Conservation (phyloP, 192 early-diverging fungal species). For the Coemansia sp. region DNA sequence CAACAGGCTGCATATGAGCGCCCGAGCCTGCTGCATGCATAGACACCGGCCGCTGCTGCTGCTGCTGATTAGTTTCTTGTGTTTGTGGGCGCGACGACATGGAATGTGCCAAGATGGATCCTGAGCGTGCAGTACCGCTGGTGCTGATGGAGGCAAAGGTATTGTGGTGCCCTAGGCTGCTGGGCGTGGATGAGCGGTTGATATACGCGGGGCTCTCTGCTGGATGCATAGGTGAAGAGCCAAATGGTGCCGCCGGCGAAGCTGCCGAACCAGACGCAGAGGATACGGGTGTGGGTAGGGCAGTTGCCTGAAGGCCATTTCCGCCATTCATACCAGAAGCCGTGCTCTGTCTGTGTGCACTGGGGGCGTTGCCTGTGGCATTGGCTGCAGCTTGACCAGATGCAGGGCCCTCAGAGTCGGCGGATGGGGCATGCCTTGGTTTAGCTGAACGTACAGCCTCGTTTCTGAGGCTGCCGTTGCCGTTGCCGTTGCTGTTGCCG, state of each 20-base stretch:
- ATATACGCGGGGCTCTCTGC: no score
- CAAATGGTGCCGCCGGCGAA: no score
- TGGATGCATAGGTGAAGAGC: conserved; percentile 5
- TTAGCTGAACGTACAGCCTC: no score
- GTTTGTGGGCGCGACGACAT: conserved; percentile 17
- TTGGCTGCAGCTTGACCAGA: no score
- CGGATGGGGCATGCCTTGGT: no score
- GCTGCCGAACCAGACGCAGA: background rate
- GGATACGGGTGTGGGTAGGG: no score
- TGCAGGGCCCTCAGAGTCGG: no score
- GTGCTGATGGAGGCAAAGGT: conserved; percentile 18
- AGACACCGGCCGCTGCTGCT: conserved; percentile 22
- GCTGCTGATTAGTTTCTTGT: conserved; percentile 21
- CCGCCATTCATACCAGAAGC: no score
- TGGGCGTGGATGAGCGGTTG: conserved; percentile 3
- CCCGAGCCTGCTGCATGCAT: conserved; percentile 18
- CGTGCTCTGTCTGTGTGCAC: no score
- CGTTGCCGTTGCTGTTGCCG: background rate
- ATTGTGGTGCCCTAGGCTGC: conserved; percentile 9
- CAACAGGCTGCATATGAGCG: conserved; percentile 2
- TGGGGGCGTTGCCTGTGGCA: no score
- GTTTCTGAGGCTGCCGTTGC: background rate
- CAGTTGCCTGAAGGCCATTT: no score
- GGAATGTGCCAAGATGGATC: conserved; percentile 10
- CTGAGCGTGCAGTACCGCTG: conserved; percentile 24